Evolutionary conservation across 345 rosid genomes (phyloP), one percentile per base, ranked within the genome.

Genomic region (Euphorbia peplus): DNA sequence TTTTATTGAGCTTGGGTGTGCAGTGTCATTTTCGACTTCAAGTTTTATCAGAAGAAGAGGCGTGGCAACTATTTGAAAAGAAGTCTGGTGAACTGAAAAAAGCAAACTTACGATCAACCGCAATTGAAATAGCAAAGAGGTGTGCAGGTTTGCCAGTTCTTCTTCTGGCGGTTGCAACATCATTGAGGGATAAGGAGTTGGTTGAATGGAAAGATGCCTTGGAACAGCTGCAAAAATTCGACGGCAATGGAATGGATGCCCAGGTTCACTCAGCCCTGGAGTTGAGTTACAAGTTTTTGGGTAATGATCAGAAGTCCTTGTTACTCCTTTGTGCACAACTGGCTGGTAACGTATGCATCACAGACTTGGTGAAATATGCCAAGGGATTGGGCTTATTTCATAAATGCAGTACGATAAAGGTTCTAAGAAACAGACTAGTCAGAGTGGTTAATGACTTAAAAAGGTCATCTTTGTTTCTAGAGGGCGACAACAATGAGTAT

Each of bases 41-140:
- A 0, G 16, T 13, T n/a, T 68, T 84, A 21, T 3, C 16, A 0
- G 63, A 62, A 0, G 52, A 67, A 1, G 87, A 84, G 28, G 70
- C 82, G 3, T 64, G 78, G 83, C 32, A 60, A 2, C 52, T 78
- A 10, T 83, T 83, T 25, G 39, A 74, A n/a, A 64, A 19, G 25
- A 74, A 6, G 39, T 78, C 63, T 0, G 78, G 76, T 0, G 14
- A 0, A 30, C 29, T 71, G 24, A 7, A 60, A 3, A 19, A 53
- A n/a, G 64, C n/a, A 16, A 13, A 22, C 0, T 2, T 70, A n/a
- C 37, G 16, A 48, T 8, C 51, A 13, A 16, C 21, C 5, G 67
- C 73, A 16, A 47, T 4, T 1, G 25, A 57, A 29, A 60, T 76
- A 0, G 69, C 71, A 4, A 64, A 58, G 54, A 54, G 44, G 26